Percentiles rank a stretch among this genome's conserved stretches.
Evolutionary conservation across 306 rosid species (phyloP).

Genomic region (Mucuna pruriens): DNA sequence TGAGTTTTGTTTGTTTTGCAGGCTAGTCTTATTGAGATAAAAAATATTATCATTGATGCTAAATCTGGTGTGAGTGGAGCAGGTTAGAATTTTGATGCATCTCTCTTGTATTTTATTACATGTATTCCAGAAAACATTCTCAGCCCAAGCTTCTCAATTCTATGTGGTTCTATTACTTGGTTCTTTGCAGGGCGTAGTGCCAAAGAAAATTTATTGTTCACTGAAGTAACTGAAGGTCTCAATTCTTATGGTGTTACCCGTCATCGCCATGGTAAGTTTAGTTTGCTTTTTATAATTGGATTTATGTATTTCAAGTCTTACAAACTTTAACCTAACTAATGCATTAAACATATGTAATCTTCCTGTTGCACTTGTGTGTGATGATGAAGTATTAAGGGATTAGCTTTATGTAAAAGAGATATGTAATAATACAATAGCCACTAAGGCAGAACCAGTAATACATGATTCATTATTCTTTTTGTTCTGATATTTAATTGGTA

Average conservation of each 20-base stretch:
- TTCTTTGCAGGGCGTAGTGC: constrained; percentile 80
- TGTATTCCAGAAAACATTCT: not conserved
- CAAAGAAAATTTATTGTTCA: constrained; percentile 78
- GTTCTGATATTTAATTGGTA: not conserved
- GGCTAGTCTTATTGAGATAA: constrained; percentile 71
- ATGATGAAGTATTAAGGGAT: not conserved
- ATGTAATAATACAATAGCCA: not conserved
- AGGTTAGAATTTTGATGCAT: constrained; percentile 59
- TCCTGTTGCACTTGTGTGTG: not conserved
- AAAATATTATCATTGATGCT: constrained; percentile 78
- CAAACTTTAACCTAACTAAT: constrained; percentile 10
- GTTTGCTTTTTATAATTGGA: not conserved
- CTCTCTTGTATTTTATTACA: constrained; percentile 1
- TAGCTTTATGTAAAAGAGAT: not conserved
- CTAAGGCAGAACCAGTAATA: not conserved
- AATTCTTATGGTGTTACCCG: constrained; percentile 84
- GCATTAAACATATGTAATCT: not conserved
- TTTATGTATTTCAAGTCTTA: not conserved
- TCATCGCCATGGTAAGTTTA: constrained; percentile 89
- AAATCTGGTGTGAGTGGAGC: constrained; percentile 99
- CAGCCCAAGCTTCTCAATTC: constrained; percentile 21
- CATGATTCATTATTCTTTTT: not conserved
- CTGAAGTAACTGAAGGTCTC: constrained; percentile 92
- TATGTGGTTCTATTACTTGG: constrained; percentile 33
- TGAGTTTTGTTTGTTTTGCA: constrained; percentile 46